Conservation (phyloP, 352 stramenopile species). For the Aphanomyces cochlioides region DNA sequence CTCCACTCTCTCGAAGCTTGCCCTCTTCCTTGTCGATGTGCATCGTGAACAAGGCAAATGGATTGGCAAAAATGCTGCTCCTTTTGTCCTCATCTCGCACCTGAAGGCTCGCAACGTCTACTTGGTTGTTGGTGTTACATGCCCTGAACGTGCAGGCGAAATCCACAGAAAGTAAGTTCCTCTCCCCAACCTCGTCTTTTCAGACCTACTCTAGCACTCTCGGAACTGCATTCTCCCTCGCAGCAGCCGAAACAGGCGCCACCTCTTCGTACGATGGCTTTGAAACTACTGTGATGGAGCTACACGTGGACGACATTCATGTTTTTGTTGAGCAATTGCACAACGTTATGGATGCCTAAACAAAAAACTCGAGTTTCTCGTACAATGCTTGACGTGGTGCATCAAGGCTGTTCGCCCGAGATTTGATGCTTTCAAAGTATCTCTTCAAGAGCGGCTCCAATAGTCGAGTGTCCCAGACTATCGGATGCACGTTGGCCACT, state of each 20-base stretch:
- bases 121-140: slow-evolving; percentile 94
- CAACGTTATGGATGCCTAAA: slow-evolving; percentile 83
- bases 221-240: slow-evolving; percentile 91
- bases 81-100: slow-evolving; percentile 71
- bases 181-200: slow-evolving; percentile 5
- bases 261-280: slow-evolving; percentile 94
- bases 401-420: neutral
- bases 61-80: slow-evolving; percentile 79
- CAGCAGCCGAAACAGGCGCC: slow-evolving; percentile 89
- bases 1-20: slow-evolving; percentile 90
- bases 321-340: slow-evolving; percentile 95
- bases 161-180: slow-evolving; percentile 80
- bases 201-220: slow-evolving; percentile 58
- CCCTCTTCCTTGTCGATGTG: slow-evolving; percentile 93
- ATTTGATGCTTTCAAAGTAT: neutral
- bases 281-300: slow-evolving; percentile 94
- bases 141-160: slow-evolving; percentile 80
- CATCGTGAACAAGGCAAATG: slow-evolving; percentile 94
- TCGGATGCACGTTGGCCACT: slow-evolving; percentile 2
- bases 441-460: neutral
- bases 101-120: slow-evolving; percentile 91
- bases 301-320: slow-evolving; percentile 91
- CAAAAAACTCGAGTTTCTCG: slow-evolving; percentile 8
- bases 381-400: neutral
- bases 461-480: neutral